phyloP scores from a whole-genome alignment of 2,329 filamentous ascomycete genomes.

The Colletotrichum agaves region DNA sequence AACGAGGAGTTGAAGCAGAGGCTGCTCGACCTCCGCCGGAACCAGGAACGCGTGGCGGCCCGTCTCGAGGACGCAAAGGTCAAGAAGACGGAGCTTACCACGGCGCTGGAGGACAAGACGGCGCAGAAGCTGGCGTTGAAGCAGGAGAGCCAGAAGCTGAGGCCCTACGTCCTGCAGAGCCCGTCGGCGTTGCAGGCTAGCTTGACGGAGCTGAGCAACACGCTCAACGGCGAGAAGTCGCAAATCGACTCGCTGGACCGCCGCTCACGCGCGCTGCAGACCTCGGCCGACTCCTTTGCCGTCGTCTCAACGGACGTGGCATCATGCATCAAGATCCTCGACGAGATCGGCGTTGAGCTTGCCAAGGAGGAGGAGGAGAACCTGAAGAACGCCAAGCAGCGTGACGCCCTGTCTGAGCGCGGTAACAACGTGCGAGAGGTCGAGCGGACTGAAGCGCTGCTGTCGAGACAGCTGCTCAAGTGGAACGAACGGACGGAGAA shows the following conservation, averaged over 20 bases:
- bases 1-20: conserved; percentile 89
- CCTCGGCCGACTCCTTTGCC: conserved; percentile 88
- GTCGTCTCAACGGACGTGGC: conserved; percentile 88
- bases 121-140: conserved; percentile 75
- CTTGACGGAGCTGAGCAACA: conserved; percentile 83
- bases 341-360: conserved; percentile 86
- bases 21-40: conserved; percentile 81
- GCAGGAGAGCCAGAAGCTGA: conserved; percentile 88
- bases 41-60: conserved; percentile 84
- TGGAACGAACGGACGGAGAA: conserved; percentile 90
- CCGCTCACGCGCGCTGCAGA: conserved; percentile 88
- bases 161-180: conserved; percentile 92
- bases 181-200: conserved; percentile 84
- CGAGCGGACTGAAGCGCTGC: conserved; percentile 84
- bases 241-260: conserved; percentile 91
- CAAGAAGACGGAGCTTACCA: conserved; percentile 81
- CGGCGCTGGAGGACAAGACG: conserved; percentile 76
- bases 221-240: conserved; percentile 79
- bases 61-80: conserved; percentile 85
- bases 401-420: conserved; percentile 87
- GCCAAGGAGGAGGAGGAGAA: conserved; percentile 92
- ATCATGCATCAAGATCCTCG: conserved; percentile 87
- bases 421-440: conserved; percentile 92
- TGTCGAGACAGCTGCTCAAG: conserved; percentile 85
- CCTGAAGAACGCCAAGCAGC: conserved; percentile 80